phyloP scores from a whole-genome alignment of 768 basidiomycete species.

The Tulasnella sp. region DNA sequence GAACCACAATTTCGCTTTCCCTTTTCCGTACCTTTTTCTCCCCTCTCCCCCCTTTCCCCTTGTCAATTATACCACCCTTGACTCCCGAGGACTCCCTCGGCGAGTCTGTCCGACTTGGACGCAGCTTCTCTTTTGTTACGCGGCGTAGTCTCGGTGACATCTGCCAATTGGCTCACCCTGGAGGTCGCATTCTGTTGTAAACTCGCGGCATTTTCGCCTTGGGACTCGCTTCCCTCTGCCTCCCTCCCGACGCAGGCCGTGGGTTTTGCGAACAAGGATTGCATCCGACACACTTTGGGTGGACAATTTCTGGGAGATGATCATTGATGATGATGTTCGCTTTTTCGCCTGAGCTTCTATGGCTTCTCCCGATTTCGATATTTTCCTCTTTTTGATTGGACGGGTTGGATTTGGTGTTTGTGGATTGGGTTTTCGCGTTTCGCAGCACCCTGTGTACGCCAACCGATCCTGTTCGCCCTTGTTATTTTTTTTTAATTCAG shows the following conservation, averaged over 20 bases:
- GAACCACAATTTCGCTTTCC: not conserved
- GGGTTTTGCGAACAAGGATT: not conserved
- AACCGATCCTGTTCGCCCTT: too few species aligned
- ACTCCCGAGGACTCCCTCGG: not conserved
- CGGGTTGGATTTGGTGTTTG: too few species aligned
- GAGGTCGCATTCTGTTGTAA: not conserved
- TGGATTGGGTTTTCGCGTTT: too few species aligned
- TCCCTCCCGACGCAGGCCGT: not conserved
- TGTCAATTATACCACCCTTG: not conserved
- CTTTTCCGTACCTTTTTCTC: not conserved
- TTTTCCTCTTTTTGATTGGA: not conserved
- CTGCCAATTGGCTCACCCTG: not conserved
- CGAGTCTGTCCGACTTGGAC: constrained; percentile 16
- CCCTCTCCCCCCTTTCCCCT: not conserved
- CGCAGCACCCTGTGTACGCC: too few species aligned
- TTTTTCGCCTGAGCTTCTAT: not conserved
- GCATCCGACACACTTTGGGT: not conserved
- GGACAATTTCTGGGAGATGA: not conserved
- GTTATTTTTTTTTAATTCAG: too few species aligned
- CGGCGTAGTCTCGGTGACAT: constrained; percentile 6
- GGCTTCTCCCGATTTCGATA: constrained; percentile 13
- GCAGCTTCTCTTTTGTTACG: not conserved
- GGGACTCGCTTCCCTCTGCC: not conserved
- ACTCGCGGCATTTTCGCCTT: not conserved
- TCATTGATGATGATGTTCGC: not conserved